phyloP scores from a whole-genome alignment of 139 green algal genomes.

The Chlorella sp. region DNA sequence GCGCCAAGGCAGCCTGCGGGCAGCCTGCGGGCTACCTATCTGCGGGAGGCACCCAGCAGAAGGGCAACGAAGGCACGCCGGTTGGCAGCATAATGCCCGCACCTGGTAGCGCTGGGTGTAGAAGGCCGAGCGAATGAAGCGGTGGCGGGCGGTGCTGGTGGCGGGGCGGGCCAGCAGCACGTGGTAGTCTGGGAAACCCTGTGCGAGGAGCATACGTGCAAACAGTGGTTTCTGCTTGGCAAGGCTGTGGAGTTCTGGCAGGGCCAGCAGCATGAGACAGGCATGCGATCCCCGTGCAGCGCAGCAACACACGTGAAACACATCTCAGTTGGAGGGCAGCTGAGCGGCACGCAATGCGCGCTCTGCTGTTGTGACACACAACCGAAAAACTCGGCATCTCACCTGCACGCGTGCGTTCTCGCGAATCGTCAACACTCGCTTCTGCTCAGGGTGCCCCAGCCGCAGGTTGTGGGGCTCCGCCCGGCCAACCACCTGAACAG shows the following conservation, averaged over 20 bases:
- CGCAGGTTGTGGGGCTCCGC: constrained; percentile 86
- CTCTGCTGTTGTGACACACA: not conserved
- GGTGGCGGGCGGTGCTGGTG: not conserved
- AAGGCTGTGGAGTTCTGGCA: not conserved
- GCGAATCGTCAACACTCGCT: constrained; percentile 72
- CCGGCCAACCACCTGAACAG: constrained; percentile 69
- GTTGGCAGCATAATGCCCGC: too few species aligned
- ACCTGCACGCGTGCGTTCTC: constrained; percentile 78
- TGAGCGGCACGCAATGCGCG: too few species aligned
- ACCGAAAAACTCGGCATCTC: not conserved
- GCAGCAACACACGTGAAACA: not conserved
- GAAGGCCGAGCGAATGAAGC: constrained; percentile 28
- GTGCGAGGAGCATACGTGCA: not conserved
- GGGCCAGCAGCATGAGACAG: not conserved
- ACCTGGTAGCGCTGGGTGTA: constrained; percentile 38
- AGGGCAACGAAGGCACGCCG: too few species aligned
- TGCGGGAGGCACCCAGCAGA: too few species aligned
- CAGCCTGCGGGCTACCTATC: not conserved
- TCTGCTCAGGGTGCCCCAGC: constrained; percentile 71
- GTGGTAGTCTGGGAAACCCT: constrained; percentile 88
- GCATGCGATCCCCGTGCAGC: not conserved
- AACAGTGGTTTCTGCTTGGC: not conserved
- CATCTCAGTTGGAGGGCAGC: not conserved
- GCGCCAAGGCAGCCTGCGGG: too few species aligned
- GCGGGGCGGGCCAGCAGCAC: constrained; percentile 10